Evolutionary conservation across 2,329 filamentous ascomycete genomes (phyloP).

Genomic region (Didymella glomerata): DNA sequence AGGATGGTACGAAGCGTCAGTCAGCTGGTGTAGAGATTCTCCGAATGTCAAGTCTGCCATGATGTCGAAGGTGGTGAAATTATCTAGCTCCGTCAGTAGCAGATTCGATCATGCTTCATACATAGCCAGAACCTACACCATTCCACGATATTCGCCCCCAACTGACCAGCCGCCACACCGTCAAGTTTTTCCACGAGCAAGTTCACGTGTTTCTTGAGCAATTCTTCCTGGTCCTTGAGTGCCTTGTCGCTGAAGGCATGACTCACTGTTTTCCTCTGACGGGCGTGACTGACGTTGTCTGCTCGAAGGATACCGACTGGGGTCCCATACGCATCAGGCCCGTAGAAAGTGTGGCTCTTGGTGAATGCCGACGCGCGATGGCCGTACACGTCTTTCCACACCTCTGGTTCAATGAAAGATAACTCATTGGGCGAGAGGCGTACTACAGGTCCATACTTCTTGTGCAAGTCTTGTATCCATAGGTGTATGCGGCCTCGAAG

Average conservation of each 20-base stretch:
- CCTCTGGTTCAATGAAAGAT: constrained; percentile 48
- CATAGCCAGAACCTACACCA: constrained; percentile 22
- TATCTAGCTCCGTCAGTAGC: constrained; percentile 1
- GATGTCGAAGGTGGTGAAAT: constrained; percentile 25
- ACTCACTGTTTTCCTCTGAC: constrained; percentile 47
- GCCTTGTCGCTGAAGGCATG: constrained; percentile 53
- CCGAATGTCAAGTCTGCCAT: constrained; percentile 49
- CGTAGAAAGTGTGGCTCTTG: constrained; percentile 48
- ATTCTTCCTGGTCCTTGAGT: constrained; percentile 45
- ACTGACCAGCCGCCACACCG: constrained; percentile 29
- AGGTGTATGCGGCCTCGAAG: constrained; percentile 28
- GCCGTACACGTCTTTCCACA: constrained; percentile 54
- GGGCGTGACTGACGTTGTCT: constrained; percentile 46
- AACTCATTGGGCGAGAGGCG: constrained; percentile 51
- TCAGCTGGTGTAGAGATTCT: constrained; percentile 43
- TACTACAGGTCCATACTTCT: constrained; percentile 51
- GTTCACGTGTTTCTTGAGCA: constrained; percentile 50
- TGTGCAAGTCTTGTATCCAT: constrained; percentile 43
- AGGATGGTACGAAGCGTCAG: constrained; percentile 38
- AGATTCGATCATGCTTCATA: too few species aligned
- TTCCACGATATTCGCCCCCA: constrained; percentile 30
- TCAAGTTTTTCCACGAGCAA: constrained; percentile 49
- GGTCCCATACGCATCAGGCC: constrained; percentile 39
- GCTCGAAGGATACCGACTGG: constrained; percentile 23
- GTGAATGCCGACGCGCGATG: constrained; percentile 33